These are phyloP conservation scores for Gorgonomyces haynaldii DNA, from an alignment of 192 early-diverging fungal species.

Conservation along the genomic window DNA sequence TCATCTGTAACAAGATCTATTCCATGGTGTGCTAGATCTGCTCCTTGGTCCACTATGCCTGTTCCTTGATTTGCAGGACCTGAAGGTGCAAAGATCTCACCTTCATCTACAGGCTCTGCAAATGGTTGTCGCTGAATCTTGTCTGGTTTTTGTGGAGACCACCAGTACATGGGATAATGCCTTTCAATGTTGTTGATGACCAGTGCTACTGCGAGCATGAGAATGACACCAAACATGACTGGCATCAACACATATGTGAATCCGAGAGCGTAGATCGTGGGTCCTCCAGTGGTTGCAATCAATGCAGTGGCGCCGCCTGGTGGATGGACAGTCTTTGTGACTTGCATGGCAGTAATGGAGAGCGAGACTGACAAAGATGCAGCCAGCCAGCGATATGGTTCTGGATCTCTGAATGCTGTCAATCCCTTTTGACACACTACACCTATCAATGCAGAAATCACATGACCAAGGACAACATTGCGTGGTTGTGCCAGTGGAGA, in stretches of 20 bases:
- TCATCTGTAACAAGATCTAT: no score
- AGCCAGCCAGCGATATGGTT: not conserved
- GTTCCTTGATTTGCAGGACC: no score
- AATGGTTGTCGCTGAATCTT: no score
- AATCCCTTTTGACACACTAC: not conserved
- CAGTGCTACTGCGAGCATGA: not conserved
- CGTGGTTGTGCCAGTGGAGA: slow-evolving; percentile 50
- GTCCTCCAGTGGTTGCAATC: not conserved
- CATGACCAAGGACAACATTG: slow-evolving; percentile 21
- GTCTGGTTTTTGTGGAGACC: no score
- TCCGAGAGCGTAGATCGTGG: not conserved
- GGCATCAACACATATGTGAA: not conserved
- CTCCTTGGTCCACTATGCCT: no score
- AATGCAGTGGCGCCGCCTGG: not conserved
- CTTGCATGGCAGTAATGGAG: not conserved
- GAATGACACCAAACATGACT: not conserved
- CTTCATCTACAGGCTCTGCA: no score
- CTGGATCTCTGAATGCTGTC: no score
- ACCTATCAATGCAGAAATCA: not conserved
- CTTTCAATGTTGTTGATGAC: not conserved
- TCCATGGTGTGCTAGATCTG: no score
- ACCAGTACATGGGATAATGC: no score
- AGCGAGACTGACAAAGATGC: not conserved
- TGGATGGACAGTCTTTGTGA: not conserved
- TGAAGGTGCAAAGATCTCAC: no score